Base-by-base conservation (phyloP, 2,329 filamentous ascomycete genomes). In the Stylonectria norvegica region DNA sequence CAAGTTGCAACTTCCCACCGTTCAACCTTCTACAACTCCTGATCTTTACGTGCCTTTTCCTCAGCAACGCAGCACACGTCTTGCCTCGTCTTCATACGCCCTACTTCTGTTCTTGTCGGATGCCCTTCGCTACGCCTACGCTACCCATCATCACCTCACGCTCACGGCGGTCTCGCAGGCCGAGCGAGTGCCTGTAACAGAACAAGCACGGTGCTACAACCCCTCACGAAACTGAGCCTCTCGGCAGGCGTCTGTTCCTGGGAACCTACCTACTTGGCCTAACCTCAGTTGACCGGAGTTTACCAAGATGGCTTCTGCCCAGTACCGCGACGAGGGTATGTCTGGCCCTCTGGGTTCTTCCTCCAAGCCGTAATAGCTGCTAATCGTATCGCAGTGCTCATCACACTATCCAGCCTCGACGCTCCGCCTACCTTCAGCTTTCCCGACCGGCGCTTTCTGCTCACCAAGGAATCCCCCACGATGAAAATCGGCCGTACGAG, bases 401-500 rank as follows among this genome's bases (percentile, higher is more conserved):
- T 68, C 41, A 51, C 51, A 11, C 50, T 66, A 20, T 55, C 47
- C 20, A 50, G 47, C 32, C 20, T 58, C 20, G 41, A 61, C 5
- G 42, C 55, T 4, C 40, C 45, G 2, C 19, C 50, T 1, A 40
- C 42, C 3, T 48, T 55, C 20, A n/a, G 40, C 5, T 58, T 57
- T 36, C 52, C 50, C 17, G 45, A 52, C 12, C 59, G 64, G 2
- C 50, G 50, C 5, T 47, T 68, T 7, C 36, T 61, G 11, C 52
- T 72, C 2, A 62, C 59, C 8, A 57, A 55, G 14, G 52, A 57
- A 9, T 58, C 49, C 6, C 49, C 57, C 2, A 47, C 44, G 3
- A 41, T 66, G 15, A 40, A 56, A 10, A 66, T 76, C 43, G 73
- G 73, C 25, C 62, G 72, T 18, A 68, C 69, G 23, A 73, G 70